Base-by-base conservation (phyloP, 257 asterid species). In the Knoxia roxburghii region DNA sequence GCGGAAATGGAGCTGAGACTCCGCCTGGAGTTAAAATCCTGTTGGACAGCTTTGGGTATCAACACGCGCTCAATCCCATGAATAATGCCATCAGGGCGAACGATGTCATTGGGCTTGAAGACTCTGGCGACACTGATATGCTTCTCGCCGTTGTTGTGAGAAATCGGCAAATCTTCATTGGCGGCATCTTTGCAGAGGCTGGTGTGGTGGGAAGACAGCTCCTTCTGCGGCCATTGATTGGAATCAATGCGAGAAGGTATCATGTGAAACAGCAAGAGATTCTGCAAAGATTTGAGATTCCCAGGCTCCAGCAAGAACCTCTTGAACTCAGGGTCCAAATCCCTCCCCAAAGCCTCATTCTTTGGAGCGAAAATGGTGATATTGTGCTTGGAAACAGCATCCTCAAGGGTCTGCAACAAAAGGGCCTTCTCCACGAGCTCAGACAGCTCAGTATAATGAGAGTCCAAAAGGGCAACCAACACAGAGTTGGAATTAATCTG, bases 381-480 rank as follows among this genome's bases (percentile, higher is more conserved):
- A 39, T 93, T 93, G 60, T 93, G 96, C 23, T 62, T 72, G 0
- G 95, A 75, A 0, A 93, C 97, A 0, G 97, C 92, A 20, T 86
- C 84, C 71, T 93, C 97, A 0, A 94, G 88, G 0, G 92, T 84
- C 67, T 90, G 97, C 5, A 94, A 77, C 55, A 94, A 56, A 0
- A 94, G 89, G 0, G 99, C 97, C 62, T 90, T 94, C 72, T 94
- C 99, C 37, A 94, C 87, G 0, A 94, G 95, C 79, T 94, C 99
- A 0, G 99, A 87, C 2, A 94, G 88, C 83, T 88, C 95, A 13
- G 97, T 88, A 70, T 93, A 93, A 68, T 79, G 99, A 2, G 97
- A 90, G 75, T 93, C 99, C 69, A 93, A 43, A 3, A 90, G 89
- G 2, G 99, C 99, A 0, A 93, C 99, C 64, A 93, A 81, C 8